Evolutionary conservation across 2,329 filamentous ascomycete genomes (phyloP).

Genomic region (Colletotrichum karsti): DNA sequence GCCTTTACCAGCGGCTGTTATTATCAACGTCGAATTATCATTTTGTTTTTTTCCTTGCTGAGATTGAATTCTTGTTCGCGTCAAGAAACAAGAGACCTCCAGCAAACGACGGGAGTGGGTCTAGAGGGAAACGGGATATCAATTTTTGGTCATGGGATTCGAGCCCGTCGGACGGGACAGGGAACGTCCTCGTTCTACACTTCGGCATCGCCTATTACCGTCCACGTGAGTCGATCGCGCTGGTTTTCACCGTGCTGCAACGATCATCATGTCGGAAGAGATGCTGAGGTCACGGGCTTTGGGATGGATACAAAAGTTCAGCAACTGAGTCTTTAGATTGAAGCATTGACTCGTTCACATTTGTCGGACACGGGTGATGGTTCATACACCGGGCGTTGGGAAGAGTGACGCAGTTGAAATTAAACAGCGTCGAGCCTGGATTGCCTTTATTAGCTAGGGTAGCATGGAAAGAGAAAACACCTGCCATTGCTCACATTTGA

Average conservation of each 20-base stretch:
- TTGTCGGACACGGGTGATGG: background rate
- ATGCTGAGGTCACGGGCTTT: background rate
- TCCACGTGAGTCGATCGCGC: background rate
- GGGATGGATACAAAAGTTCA: conserved; percentile 22
- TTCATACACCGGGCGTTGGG: conserved; percentile 20
- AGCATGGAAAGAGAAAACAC: conserved; percentile 19
- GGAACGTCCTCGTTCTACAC: background rate
- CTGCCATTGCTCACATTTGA: conserved; percentile 5
- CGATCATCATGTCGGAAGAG: background rate
- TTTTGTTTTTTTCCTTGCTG: background rate
- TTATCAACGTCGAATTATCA: background rate
- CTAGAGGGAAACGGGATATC: conserved; percentile 1
- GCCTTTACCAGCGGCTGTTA: conserved; percentile 16
- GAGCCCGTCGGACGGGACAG: background rate
- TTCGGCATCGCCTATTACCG: background rate
- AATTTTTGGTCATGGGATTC: conserved; percentile 1
- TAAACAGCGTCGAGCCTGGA: conserved; percentile 5
- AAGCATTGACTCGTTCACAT: conserved; percentile 22
- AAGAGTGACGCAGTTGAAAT: conserved; percentile 12
- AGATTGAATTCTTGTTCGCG: background rate
- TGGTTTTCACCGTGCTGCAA: background rate
- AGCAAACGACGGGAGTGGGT: conserved; percentile 30
- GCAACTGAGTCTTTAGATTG: conserved; percentile 29
- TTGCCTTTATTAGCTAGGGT: conserved; percentile 27
- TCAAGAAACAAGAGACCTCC: conserved; percentile 21